Evolutionary conservation across 768 basidiomycete genomes (phyloP).

Genomic region (Scleroderma bovista): DNA sequence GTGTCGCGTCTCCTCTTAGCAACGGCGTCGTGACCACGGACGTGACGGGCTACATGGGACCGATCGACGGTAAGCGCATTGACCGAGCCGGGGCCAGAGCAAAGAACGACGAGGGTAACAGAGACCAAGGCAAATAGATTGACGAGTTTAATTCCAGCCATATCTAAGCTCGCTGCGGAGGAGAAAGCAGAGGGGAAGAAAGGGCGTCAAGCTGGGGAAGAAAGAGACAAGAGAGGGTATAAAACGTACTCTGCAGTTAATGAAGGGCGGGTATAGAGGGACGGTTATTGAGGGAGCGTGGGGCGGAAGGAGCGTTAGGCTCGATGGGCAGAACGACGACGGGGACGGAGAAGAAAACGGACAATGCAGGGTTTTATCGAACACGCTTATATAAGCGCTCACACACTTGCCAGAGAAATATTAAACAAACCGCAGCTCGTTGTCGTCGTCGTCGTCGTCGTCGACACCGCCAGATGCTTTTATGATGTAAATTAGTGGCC

Average conservation of each 20-base stretch:
- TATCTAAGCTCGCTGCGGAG: slow-evolving; percentile 13
- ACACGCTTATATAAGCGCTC: slow-evolving; percentile 18
- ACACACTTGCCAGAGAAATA: slow-evolving; percentile 11
- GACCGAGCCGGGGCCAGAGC: slow-evolving; percentile 41
- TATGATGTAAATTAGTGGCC: no score
- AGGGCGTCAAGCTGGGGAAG: slow-evolving; percentile 1
- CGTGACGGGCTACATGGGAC: slow-evolving; percentile 40
- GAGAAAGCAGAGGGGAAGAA: slow-evolving; percentile 13
- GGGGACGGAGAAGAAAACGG: not conserved
- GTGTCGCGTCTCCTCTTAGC: slow-evolving; percentile 44
- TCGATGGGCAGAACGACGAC: slow-evolving; percentile 15
- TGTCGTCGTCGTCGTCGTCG: no score
- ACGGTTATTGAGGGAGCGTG: slow-evolving; percentile 20
- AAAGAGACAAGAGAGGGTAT: not conserved
- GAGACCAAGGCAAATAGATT: slow-evolving; percentile 55
- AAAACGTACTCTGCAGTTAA: slow-evolving; percentile 5
- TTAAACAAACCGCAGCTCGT: no score
- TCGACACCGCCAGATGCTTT: no score
- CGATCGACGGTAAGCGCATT: slow-evolving; percentile 46
- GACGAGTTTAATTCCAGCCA: slow-evolving; percentile 49
- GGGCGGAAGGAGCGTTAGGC: slow-evolving; percentile 15
- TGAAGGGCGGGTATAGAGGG: slow-evolving; percentile 14
- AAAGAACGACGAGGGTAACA: slow-evolving; percentile 50
- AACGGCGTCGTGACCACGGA: slow-evolving; percentile 39
- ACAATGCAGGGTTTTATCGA: not conserved